A percentile compares a stretch with the other conserved stretches of the same genome.
These are phyloP conservation scores for Westerdykella ornata DNA, from an alignment of 2,329 filamentous ascomycete genomes.

Conservation along the genomic window DNA sequence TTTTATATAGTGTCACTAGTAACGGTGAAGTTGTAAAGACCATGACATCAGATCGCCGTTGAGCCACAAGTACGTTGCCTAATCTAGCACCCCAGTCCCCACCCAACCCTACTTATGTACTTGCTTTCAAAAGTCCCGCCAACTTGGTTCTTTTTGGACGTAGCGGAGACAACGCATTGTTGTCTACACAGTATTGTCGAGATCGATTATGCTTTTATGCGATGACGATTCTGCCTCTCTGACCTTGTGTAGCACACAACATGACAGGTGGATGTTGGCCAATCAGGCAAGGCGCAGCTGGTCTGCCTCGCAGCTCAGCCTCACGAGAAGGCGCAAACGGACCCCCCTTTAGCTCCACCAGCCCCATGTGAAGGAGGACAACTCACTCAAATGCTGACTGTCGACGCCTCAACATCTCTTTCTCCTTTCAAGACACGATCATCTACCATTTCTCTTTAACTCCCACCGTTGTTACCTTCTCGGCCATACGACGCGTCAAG, in stretches of 20 bases:
- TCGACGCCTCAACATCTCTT: neutral
- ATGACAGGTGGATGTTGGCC: neutral
- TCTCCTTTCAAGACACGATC: neutral
- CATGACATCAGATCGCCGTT: conserved; percentile 11
- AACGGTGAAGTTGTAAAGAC: conserved; percentile 1
- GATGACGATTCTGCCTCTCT: no score
- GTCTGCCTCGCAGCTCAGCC: neutral
- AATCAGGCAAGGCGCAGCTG: neutral
- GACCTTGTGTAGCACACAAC: no score
- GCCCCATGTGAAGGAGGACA: neutral
- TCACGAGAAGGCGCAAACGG: neutral
- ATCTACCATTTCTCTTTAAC: neutral
- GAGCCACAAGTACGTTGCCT: no score
- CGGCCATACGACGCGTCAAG: conserved; percentile 6
- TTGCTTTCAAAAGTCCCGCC: no score
- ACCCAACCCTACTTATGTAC: no score
- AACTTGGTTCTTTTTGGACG: no score
- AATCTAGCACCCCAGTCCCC: no score
- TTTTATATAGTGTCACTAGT: neutral
- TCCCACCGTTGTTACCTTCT: neutral
- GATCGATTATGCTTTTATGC: no score
- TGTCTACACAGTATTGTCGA: no score
- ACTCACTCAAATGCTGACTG: no score
- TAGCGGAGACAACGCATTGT: no score
- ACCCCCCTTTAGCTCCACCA: neutral